Evolutionary conservation across 2,329 filamentous ascomycete genomes (phyloP).

Genomic region (Aspergillus candidus): DNA sequence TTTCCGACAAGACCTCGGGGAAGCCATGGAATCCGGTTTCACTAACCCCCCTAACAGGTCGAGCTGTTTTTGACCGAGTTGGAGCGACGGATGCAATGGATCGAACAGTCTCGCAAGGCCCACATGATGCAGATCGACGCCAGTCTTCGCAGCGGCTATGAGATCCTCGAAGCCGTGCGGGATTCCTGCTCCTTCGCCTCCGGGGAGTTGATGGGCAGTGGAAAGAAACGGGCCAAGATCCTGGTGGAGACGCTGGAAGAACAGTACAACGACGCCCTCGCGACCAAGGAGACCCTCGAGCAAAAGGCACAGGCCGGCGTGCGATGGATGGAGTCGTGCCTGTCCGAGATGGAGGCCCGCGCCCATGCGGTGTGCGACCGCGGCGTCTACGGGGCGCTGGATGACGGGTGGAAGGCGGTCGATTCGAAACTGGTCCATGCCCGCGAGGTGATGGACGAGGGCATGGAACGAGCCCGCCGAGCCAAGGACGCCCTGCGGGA

Average conservation of each 20-base stretch:
- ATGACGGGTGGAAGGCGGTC: constrained; percentile 70
- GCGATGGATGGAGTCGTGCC: constrained; percentile 74
- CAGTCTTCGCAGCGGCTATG: constrained; percentile 76
- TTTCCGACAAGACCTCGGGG: background rate
- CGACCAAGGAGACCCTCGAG: constrained; percentile 76
- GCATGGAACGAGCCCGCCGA: constrained; percentile 72
- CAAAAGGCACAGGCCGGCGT: constrained; percentile 88
- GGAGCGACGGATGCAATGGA: constrained; percentile 75
- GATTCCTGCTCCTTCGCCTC: constrained; percentile 85
- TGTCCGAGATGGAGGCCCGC: constrained; percentile 76
- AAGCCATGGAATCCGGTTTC: background rate
- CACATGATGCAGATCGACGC: constrained; percentile 75
- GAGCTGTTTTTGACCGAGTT: constrained; percentile 64
- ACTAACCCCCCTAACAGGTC: constrained; percentile 27
- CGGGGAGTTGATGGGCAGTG: constrained; percentile 81
- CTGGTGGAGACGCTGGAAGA: constrained; percentile 89
- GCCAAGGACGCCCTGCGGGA: constrained; percentile 78
- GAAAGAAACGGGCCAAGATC: constrained; percentile 73
- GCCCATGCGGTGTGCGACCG: constrained; percentile 74
- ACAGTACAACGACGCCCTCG: constrained; percentile 79
- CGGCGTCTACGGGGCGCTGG: constrained; percentile 71
- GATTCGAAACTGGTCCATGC: constrained; percentile 73
- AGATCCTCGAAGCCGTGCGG: constrained; percentile 78
- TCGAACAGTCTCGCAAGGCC: constrained; percentile 81
- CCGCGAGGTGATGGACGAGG: constrained; percentile 70